Conservation (phyloP, 208 protist genomes). For the Wallacemonas collosoma region DNA sequence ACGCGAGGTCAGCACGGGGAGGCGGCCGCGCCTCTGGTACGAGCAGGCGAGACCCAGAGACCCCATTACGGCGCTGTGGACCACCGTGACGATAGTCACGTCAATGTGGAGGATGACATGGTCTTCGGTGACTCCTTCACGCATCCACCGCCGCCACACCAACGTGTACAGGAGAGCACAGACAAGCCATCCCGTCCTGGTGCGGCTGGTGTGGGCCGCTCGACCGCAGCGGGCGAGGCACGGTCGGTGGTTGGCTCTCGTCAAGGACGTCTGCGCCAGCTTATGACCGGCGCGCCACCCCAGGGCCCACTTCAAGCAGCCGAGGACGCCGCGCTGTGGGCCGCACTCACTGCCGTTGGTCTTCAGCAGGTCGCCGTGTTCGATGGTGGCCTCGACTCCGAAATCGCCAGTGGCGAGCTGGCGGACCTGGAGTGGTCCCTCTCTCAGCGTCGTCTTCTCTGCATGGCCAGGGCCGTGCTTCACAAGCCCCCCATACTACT, state of each 20-base stretch:
- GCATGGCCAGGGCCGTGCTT: conserved; percentile 93
- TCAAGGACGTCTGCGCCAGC: background rate
- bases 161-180: background rate
- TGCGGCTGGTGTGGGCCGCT: too few species aligned
- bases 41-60: background rate
- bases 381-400: conserved; percentile 51
- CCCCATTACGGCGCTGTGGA: conserved; percentile 11
- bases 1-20: too few species aligned
- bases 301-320: conserved; percentile 10
- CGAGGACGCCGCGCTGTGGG: conserved; percentile 53
- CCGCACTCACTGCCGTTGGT: conserved; percentile 41
- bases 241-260: background rate
- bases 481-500: conserved; percentile 87
- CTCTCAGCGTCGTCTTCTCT: conserved; percentile 94
- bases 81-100: background rate
- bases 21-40: background rate
- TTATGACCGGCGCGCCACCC: background rate
- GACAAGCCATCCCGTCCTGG: too few species aligned
- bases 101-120: conserved; percentile 1
- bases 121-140: conserved; percentile 13
- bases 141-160: background rate
- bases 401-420: conserved; percentile 40
- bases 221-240: too few species aligned
- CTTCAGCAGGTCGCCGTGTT: conserved; percentile 35
- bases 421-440: conserved; percentile 32